Conservation (phyloP, 1,284 basidiomycete genomes). For the Cutaneotrichosporon sp. region DNA sequence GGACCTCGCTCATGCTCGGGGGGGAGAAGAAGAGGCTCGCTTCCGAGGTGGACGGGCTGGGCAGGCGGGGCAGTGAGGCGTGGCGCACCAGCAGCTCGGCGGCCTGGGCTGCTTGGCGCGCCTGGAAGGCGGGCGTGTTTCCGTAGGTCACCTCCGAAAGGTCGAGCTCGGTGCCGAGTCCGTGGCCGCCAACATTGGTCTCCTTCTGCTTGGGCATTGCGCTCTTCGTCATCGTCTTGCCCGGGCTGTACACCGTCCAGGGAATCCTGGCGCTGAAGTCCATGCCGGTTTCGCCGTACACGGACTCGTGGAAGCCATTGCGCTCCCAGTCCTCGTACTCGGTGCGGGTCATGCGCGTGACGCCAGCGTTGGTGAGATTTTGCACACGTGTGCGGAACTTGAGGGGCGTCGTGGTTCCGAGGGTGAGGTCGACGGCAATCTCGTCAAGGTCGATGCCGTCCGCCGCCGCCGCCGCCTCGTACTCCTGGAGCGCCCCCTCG, state of each 20-base stretch:
- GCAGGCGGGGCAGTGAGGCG: no score
- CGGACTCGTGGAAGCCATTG: background rate
- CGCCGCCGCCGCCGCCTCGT: background rate
- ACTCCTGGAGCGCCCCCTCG: background rate
- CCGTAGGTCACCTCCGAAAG: background rate
- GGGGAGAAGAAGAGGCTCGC: no score
- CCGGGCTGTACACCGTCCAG: background rate
- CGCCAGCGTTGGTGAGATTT: background rate
- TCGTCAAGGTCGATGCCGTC: background rate
- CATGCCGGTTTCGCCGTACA: background rate
- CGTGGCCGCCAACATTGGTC: background rate
- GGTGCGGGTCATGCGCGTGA: background rate
- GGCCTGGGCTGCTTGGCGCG: background rate
- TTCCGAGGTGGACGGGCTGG: background rate
- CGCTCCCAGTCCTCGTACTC: background rate
- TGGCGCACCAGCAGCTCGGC: no score
- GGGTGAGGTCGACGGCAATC: background rate
- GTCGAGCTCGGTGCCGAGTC: background rate
- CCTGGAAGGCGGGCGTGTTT: background rate
- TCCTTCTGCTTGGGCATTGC: background rate
- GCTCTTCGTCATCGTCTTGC: background rate
- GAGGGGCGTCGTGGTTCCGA: background rate
- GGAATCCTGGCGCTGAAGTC: background rate
- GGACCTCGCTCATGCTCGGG: background rate
- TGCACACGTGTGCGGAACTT: background rate